Conservation (phyloP, 2,329 filamentous ascomycete genomes). For the Colletotrichum spinosum region DNA sequence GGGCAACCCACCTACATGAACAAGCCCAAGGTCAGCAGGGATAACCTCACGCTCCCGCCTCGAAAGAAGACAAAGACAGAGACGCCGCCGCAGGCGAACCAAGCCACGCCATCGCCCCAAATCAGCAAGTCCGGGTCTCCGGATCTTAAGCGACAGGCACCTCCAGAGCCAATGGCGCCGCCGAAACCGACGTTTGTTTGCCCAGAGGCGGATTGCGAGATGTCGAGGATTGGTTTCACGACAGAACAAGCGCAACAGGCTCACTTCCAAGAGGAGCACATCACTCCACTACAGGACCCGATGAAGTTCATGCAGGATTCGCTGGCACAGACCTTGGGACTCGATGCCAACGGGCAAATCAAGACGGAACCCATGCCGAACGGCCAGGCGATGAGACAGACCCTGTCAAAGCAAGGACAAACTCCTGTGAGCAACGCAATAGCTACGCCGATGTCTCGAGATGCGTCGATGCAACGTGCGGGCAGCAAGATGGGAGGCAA, state of each 20-base stretch:
- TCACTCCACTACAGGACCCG: slow-evolving; percentile 66
- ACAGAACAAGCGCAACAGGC: slow-evolving; percentile 64
- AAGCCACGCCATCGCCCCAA: slow-evolving; percentile 61
- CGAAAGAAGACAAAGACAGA: slow-evolving; percentile 67
- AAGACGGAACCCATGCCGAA: slow-evolving; percentile 49
- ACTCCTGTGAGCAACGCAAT: slow-evolving; percentile 55
- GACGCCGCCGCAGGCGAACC: slow-evolving; percentile 51
- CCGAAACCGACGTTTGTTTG: slow-evolving; percentile 61
- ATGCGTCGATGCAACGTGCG: slow-evolving; percentile 63
- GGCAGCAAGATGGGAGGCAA: slow-evolving; percentile 58
- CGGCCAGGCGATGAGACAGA: slow-evolving; percentile 53
- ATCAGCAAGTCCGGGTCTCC: slow-evolving; percentile 61
- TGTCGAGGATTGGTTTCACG: slow-evolving; percentile 60
- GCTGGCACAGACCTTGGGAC: slow-evolving; percentile 59
- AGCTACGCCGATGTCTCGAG: slow-evolving; percentile 63
- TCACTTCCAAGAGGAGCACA: slow-evolving; percentile 71
- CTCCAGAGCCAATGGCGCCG: slow-evolving; percentile 42
- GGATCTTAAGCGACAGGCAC: slow-evolving; percentile 53
- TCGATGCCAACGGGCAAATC: slow-evolving; percentile 62
- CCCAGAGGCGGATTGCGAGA: slow-evolving; percentile 66
- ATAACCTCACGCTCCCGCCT: slow-evolving; percentile 66
- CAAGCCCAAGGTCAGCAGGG: slow-evolving; percentile 63
- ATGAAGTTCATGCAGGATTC: slow-evolving; percentile 63
- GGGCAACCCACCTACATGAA: slow-evolving; percentile 68
- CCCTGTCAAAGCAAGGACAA: slow-evolving; percentile 60